Percentiles rank a stretch among this genome's conserved stretches.
phyloP scores from a whole-genome alignment of 345 rosid species.

The Lumnitzera littorea region DNA sequence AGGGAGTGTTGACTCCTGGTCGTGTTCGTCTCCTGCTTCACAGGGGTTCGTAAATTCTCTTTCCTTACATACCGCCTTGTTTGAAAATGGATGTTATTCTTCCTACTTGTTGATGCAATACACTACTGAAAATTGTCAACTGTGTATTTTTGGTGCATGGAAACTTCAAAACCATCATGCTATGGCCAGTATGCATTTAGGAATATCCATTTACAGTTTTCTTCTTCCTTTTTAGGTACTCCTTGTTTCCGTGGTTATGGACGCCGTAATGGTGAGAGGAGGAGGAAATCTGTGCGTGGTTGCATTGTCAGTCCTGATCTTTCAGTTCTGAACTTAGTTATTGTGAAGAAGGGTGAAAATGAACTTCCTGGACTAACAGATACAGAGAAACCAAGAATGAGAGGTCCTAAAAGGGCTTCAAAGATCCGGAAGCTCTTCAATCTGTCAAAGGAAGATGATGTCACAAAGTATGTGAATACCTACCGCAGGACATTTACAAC shows the following conservation, averaged over 20 bases:
- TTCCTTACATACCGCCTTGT: slow-evolving; percentile 15
- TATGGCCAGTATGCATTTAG: too few species aligned
- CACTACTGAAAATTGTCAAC: too few species aligned
- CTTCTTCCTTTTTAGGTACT: neutral
- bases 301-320: slow-evolving; percentile 70
- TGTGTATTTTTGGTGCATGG: too few species aligned
- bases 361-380: slow-evolving; percentile 67
- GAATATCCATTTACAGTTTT: too few species aligned
- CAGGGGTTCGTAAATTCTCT: slow-evolving; percentile 30
- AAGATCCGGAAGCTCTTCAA: slow-evolving; percentile 63
- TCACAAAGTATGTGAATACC: slow-evolving; percentile 61
- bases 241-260: slow-evolving; percentile 86
- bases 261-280: slow-evolving; percentile 67
- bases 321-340: slow-evolving; percentile 63
- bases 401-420: slow-evolving; percentile 74
- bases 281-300: slow-evolving; percentile 76
- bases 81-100: too few species aligned
- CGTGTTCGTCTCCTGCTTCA: slow-evolving; percentile 83
- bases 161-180: too few species aligned
- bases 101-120: too few species aligned
- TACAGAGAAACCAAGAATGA: slow-evolving; percentile 64
- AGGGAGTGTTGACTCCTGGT: slow-evolving; percentile 78
- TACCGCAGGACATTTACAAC: slow-evolving; percentile 62
- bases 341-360: slow-evolving; percentile 66
- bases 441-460: slow-evolving; percentile 65